Base-by-base conservation (phyloP, 176 grass and related monocot species). In the Carex cristatella region DNA sequence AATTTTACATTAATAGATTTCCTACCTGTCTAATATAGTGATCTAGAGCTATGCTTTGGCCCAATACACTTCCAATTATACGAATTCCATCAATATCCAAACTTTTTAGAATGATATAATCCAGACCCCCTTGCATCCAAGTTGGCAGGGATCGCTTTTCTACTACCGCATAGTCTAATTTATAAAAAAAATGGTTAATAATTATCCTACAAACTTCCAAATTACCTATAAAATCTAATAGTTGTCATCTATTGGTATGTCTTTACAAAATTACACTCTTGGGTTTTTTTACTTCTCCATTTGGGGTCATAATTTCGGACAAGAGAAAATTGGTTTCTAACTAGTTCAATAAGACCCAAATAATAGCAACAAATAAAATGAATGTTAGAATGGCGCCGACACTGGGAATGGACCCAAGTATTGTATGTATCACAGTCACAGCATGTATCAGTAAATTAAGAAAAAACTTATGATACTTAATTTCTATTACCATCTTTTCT, bases 41-140 rank as follows among this genome's bases (percentile, higher is more conserved):
- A 88, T 97, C 94, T 76, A 97, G 92, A 85, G 94, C 94, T 46
- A 97, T 91, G 90, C 94, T 97, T 88, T 97, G 94, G 62, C 94
- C 94, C 58, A 97, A 89, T 67, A 97, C 94, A 83, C 92, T 97
- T 46, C 90, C 85, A 81, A 97, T 88, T 61, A 97, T 97, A 49
- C 87, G 94, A 84, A 94, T 92, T 58, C 92, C 92, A 73, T 97
- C 94, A 12, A 85, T 89, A 76, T 97, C 94, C 86, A 97, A 80
- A 87, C 89, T 91, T 92, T 97, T 97, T 65, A 97, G 88, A 89
- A 85, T 65, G 84, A 97, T 97, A 69, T 92, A 92, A 80, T 97
- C 94, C 66, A 91, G 88, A 54, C 94, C 94, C 69, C 94, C 92
- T 92, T 97, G 86, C 94, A 97, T 94, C 90, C 94, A 97, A 83